phyloP scores from a whole-genome alignment of 2,329 filamentous ascomycete species.

The Chaetomium sp. region DNA sequence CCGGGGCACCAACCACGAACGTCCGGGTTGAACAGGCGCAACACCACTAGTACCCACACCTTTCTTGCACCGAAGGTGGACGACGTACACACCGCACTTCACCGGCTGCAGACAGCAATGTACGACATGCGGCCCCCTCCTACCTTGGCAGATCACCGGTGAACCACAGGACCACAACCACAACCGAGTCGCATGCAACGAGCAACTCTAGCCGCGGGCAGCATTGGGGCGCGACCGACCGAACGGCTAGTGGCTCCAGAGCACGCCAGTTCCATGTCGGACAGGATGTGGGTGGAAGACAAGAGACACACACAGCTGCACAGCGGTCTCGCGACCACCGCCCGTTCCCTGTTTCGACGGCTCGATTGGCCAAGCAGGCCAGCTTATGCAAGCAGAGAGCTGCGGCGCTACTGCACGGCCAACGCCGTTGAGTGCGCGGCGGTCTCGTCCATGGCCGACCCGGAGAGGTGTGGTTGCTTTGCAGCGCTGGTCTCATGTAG shows the following conservation, averaged over 20 bases:
- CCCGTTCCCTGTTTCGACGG: neutral
- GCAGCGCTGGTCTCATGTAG: constrained; percentile 16
- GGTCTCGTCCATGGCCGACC: constrained; percentile 2
- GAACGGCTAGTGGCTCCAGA: neutral
- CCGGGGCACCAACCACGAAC: constrained; percentile 4
- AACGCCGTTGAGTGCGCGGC: neutral
- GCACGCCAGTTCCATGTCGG: neutral
- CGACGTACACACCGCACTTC: constrained; percentile 6
- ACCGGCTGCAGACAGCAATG: constrained; percentile 24
- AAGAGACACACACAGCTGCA: neutral
- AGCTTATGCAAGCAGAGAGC: neutral
- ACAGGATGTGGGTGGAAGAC: neutral
- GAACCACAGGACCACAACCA: constrained; percentile 1
- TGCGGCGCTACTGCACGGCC: constrained; percentile 15
- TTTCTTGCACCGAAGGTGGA: neutral
- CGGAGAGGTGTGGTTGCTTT: constrained; percentile 14
- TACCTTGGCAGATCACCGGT: constrained; percentile 18
- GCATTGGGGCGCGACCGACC: neutral
- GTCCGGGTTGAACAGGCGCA: constrained; percentile 2
- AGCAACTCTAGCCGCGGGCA: constrained; percentile 1
- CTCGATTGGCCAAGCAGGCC: constrained; percentile 16
- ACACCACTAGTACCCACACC: neutral
- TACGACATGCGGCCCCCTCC: constrained; percentile 14
- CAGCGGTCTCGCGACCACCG: neutral
- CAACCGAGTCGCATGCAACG: neutral